phyloP scores from a whole-genome alignment of 2,329 filamentous ascomycete genomes.

The Fusarium brachygibbosum region DNA sequence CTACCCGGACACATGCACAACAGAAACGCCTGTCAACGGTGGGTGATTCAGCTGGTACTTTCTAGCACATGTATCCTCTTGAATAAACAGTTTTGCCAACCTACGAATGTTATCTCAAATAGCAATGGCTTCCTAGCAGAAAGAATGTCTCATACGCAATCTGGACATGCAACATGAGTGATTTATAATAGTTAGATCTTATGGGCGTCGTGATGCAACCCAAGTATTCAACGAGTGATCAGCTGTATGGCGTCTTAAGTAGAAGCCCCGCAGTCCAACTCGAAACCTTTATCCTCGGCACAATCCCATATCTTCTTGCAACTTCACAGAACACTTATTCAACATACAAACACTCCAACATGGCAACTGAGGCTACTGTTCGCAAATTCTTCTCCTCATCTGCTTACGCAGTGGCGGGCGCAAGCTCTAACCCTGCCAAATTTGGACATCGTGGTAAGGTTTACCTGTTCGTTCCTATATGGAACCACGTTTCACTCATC shows the following conservation, averaged over 20 bases:
- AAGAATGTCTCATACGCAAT: not conserved
- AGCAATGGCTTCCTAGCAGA: not conserved
- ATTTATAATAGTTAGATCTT: not conserved
- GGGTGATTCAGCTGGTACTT: too few species aligned
- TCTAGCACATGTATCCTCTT: not conserved
- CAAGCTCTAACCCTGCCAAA: slow-evolving; percentile 85
- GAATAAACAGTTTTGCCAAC: slow-evolving; percentile 35
- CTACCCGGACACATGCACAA: slow-evolving; percentile 61
- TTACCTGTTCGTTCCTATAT: not conserved
- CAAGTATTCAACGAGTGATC: slow-evolving; percentile 13
- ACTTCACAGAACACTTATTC: slow-evolving; percentile 1
- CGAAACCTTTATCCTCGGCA: slow-evolving; percentile 31
- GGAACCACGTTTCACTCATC: slow-evolving; percentile 8
- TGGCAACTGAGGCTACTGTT: slow-evolving; percentile 78
- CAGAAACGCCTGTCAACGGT: not conserved
- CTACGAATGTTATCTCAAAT: slow-evolving; percentile 43
- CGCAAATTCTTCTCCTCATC: slow-evolving; percentile 84
- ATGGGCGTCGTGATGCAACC: slow-evolving; percentile 1
- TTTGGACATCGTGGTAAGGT: slow-evolving; percentile 86
- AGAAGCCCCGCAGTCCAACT: slow-evolving; percentile 43
- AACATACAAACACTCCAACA: slow-evolving; percentile 45
- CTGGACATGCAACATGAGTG: not conserved
- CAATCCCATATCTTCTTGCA: slow-evolving; percentile 9
- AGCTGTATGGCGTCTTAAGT: slow-evolving; percentile 32
- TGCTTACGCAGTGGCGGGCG: slow-evolving; percentile 89